Evolutionary conservation across 768 basidiomycete genomes (phyloP).

Genomic region (Calocybe cyanea): DNA sequence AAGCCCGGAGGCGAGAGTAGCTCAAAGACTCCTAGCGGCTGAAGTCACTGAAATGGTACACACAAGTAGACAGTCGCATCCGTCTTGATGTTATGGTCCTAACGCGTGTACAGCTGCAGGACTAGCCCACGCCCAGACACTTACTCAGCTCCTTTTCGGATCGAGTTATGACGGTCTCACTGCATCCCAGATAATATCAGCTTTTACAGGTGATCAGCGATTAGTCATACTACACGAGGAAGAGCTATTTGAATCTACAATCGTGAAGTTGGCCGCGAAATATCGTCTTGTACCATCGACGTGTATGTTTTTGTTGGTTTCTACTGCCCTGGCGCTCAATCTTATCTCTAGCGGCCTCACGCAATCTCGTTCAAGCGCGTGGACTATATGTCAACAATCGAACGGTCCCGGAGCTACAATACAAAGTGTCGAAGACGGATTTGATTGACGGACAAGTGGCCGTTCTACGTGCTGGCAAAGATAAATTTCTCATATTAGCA

Average conservation of each 20-base stretch:
- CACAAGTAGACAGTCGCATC: constrained; percentile 23
- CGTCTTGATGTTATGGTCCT: not conserved
- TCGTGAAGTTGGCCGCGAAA: constrained; percentile 59
- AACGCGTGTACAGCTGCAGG: constrained; percentile 28
- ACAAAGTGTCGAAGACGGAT: constrained; percentile 36
- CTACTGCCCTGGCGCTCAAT: constrained; percentile 1
- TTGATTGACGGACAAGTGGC: constrained; percentile 61
- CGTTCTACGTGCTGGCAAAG: constrained; percentile 73
- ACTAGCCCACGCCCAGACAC: constrained; percentile 34
- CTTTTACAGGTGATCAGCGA: constrained; percentile 64
- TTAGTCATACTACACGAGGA: constrained; percentile 47
- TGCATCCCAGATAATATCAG: constrained; percentile 52
- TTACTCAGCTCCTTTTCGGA: constrained; percentile 43
- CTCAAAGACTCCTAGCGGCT: constrained; percentile 45
- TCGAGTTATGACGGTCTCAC: constrained; percentile 42
- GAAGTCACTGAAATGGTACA: constrained; percentile 57
- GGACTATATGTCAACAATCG: constrained; percentile 73
- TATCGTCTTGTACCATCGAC: constrained; percentile 60
- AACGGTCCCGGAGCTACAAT: constrained; percentile 47
- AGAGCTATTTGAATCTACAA: constrained; percentile 49
- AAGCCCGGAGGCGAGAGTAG: constrained; percentile 40
- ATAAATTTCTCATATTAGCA: constrained; percentile 58
- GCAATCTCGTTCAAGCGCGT: constrained; percentile 54
- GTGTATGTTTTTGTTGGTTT: constrained; percentile 39
- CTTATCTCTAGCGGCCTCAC: constrained; percentile 54